Evolutionary conservation across 805 yeast genomes (phyloP).

Genomic region (Candida germanica): DNA sequence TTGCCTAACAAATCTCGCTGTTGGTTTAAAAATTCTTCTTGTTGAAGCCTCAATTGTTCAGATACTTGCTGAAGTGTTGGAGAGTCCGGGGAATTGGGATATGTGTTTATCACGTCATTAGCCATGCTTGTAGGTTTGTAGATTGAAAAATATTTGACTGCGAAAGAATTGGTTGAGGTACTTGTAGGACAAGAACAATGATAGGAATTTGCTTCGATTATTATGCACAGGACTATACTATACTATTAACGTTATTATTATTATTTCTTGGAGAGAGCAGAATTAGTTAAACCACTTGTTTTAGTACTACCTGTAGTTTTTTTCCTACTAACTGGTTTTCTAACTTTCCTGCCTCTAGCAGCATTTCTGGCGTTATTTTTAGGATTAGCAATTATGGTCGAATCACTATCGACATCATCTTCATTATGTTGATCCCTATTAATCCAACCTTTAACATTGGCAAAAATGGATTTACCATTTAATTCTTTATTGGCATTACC

Average conservation of each 20-base stretch:
- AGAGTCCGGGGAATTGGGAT: too few species aligned
- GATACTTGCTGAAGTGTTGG: conserved; percentile 2
- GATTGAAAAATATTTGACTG: too few species aligned
- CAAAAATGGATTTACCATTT: conserved; percentile 34
- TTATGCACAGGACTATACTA: too few species aligned
- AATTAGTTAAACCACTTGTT: too few species aligned
- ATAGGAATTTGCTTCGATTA: too few species aligned
- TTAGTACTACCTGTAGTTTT: too few species aligned
- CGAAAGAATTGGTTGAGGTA: too few species aligned
- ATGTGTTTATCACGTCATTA: conserved; percentile 7
- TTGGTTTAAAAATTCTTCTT: conserved; percentile 26
- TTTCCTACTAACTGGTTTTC: conserved; percentile 16
- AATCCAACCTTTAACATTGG: conserved; percentile 44
- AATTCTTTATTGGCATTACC: conserved; percentile 49
- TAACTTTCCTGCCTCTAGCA: conserved; percentile 9
- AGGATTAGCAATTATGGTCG: conserved; percentile 10
- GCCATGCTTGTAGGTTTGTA: too few species aligned
- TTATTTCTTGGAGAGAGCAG: too few species aligned
- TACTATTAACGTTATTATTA: too few species aligned
- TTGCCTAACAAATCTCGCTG: conserved; percentile 22
- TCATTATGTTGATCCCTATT: conserved; percentile 31
- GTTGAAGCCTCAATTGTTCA: conserved; percentile 25
- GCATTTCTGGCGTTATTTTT: conserved; percentile 6
- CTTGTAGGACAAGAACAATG: too few species aligned
- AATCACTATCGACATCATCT: conserved; percentile 18